Percentiles rank a stretch among this genome's conserved stretches.
These are phyloP conservation scores for Aspergillus nidulans DNA, from an alignment of 495 filamentous ascomycete species.

Conservation along the genomic window DNA sequence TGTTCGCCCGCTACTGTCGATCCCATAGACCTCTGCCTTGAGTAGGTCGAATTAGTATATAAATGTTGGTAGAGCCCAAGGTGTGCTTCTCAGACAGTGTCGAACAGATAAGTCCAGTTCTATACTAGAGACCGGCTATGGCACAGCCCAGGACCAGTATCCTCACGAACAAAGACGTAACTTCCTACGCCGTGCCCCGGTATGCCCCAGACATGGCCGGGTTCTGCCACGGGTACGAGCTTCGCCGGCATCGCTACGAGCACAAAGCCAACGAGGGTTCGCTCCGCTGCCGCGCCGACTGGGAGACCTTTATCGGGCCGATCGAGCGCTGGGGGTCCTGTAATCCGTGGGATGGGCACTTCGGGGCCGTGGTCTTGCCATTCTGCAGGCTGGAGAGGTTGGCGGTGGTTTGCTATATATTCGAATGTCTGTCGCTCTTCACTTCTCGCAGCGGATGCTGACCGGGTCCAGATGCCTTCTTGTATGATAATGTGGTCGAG, in stretches of 20 bases:
- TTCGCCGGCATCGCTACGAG: constrained; percentile 19
- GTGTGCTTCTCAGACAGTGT: too few species aligned
- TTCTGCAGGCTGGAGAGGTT: constrained; percentile 20
- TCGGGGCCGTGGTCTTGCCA: constrained; percentile 18
- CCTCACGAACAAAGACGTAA: neutral
- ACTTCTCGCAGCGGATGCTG: neutral
- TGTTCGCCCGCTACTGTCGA: too few species aligned
- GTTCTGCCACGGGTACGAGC: constrained; percentile 15
- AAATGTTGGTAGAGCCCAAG: too few species aligned
- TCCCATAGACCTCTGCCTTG: too few species aligned
- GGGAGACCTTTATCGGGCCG: constrained; percentile 19
- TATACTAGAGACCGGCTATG: too few species aligned
- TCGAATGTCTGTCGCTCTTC: constrained; percentile 18
- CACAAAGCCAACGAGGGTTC: constrained; percentile 20
- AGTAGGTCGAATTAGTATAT: too few species aligned
- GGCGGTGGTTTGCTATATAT: constrained; percentile 17
- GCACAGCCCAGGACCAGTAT: neutral
- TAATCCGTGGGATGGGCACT: constrained; percentile 21
- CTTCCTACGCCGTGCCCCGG: constrained; percentile 7
- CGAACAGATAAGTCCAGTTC: too few species aligned
- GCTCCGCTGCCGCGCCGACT: constrained; percentile 16
- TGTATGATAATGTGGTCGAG: constrained; percentile 26
- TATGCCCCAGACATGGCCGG: constrained; percentile 13
- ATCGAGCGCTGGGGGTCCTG: constrained; percentile 23
- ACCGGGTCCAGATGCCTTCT: constrained; percentile 13